Base-by-base conservation (phyloP, 305 asterid genomes). In the Fraxinus albicans region DNA sequence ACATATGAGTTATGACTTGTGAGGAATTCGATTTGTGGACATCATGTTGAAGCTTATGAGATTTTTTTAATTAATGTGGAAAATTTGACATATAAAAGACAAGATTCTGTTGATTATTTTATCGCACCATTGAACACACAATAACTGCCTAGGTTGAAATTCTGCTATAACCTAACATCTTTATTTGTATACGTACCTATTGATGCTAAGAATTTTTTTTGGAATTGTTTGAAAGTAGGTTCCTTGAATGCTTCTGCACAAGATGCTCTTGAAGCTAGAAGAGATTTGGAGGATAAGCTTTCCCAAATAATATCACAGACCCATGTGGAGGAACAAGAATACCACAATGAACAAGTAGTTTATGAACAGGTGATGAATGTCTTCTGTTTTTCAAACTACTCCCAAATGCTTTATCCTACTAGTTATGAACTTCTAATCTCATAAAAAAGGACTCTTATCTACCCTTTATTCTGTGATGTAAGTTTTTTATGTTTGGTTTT, bases 241-340 rank as follows among this genome's bases (percentile, higher is more conserved):
- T 58, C 82, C 60, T 78, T 81, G 69, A 81, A 80, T 79, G 82
- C 78, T 77, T 63, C 84, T 27, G 76, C 80, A 40, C 85, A 88
- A 38, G 90, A 89, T 82, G 81, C 81, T 86, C 89, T 82, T 78
- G 86, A 79, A 75, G 40, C 85, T 76, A 76, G 38, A 84, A 72
- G 40, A 73, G 87, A 76, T 81, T 85, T 81, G 73, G 88, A 90
- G 88, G 87, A 80, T 73, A 76, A 93, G 88, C 89, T 91, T 79
- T 87, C 89, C 83, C 88, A 88, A 85, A 81, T 88, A 82, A 80
- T 80, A 76, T 83, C 85, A 82, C 90, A 80, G 47, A 82, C 86
- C 75, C 80, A 89, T 55, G 82, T 84, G 87, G 89, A 81, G 87
- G 92, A 89, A 88, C 88, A 89, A 83, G 92, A 89, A 80, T 87